Evolutionary conservation across 1,284 basidiomycete genomes (phyloP).

Genomic region (Ganoderma resinaceum): DNA sequence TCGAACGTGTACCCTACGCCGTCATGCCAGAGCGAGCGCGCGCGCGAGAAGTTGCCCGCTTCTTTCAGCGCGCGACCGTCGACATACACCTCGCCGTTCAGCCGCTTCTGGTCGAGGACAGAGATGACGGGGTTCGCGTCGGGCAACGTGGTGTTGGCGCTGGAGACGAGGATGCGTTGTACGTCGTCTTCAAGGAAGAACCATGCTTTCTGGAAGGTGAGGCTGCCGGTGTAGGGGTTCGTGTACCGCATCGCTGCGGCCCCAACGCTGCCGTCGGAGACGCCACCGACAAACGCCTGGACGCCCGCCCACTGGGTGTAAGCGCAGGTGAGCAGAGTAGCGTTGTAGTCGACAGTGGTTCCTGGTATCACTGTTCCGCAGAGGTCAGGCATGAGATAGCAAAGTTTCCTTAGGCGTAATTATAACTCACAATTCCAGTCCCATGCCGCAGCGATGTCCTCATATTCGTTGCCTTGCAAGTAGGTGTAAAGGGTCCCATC

Average conservation of each 20-base stretch:
- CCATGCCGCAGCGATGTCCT: slow-evolving; percentile 72
- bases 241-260: slow-evolving; percentile 67
- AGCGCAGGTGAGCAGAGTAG: slow-evolving; percentile 55
- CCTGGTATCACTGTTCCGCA: slow-evolving; percentile 57
- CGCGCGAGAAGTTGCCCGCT: slow-evolving; percentile 43
- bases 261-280: slow-evolving; percentile 60
- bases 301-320: slow-evolving; percentile 50
- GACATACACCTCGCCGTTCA: slow-evolving; percentile 50
- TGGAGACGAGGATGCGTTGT: slow-evolving; percentile 66
- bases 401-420: neutral
- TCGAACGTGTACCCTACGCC: slow-evolving; percentile 61
- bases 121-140: slow-evolving; percentile 60
- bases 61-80: slow-evolving; percentile 43
- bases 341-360: slow-evolving; percentile 66
- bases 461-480: slow-evolving; percentile 68
- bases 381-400: neutral
- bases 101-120: slow-evolving; percentile 69
- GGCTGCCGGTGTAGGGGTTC: slow-evolving; percentile 60
- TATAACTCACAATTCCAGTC: slow-evolving; percentile 65
- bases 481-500: slow-evolving; percentile 73
- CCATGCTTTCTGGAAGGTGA: slow-evolving; percentile 74
- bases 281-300: slow-evolving; percentile 69
- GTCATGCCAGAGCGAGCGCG: slow-evolving; percentile 60
- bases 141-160: slow-evolving; percentile 42
- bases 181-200: slow-evolving; percentile 73